These are phyloP conservation scores for Arabidopsis thaliana DNA, from an alignment of 345 rosid genomes.

Conservation along the genomic window TAIR10.1 NC_003076.8:8072501-8073000, in stretches of 20 bases:
- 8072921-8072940: not conserved
- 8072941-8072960: not conserved
- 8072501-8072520: conserved; percentile 5
- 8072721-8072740: conserved; percentile 7
- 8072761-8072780: conserved; percentile 8
- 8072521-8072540: conserved; percentile 75
- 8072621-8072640: not conserved
- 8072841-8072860: not conserved
- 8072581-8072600: not conserved
- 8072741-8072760: conserved; percentile 7
- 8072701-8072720: conserved; percentile 37
- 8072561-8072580: conserved; percentile 49
- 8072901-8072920: not conserved
- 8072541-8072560: conserved; percentile 78
- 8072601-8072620: not conserved
- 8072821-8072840: conserved; percentile 15
- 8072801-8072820: conserved; percentile 30
- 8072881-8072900: not conserved
- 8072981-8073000: not conserved
- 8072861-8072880: conserved; percentile 10
- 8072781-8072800: conserved; percentile 21
- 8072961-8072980: not conserved
- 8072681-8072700: conserved; percentile 41
- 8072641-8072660: not conserved
- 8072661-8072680: conserved; percentile 13